phyloP scores from a whole-genome alignment of 2,329 filamentous ascomycete species.

The Bipolaris oryzae region DNA sequence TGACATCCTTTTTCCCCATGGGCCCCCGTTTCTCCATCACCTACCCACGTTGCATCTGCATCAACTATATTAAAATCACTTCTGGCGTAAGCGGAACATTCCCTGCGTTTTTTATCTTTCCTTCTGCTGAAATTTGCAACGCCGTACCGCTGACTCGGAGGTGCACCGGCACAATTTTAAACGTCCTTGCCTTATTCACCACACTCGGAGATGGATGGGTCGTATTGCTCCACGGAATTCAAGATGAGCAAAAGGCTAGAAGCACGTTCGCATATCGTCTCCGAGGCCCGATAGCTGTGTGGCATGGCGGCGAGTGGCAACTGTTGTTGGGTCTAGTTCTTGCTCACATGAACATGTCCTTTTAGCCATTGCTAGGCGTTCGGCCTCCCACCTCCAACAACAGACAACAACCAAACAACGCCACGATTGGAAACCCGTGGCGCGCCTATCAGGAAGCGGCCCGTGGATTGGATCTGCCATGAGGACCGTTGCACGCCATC shows the following conservation, averaged over 20 bases:
- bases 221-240: not conserved
- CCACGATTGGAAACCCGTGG: not conserved
- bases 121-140: not conserved
- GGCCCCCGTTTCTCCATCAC: slow-evolving; percentile 1
- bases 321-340: not conserved
- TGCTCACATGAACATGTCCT: not conserved
- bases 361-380: slow-evolving; percentile 1
- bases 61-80: not conserved
- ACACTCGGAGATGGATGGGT: not conserved
- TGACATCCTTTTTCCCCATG: not conserved
- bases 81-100: not conserved
- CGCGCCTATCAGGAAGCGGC: not conserved
- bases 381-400: not conserved
- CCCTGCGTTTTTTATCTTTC: not conserved
- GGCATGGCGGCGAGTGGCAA: not conserved
- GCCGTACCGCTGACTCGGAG: not conserved
- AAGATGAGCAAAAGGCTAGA: not conserved
- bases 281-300: not conserved
- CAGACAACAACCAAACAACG: not conserved
- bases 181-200: not conserved
- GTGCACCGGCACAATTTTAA: not conserved
- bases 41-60: not conserved
- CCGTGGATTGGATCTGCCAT: not conserved
- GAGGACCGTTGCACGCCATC: not conserved
- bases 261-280: not conserved